A percentile compares a stretch with the other conserved stretches of the same genome.
Evolutionary conservation across 148 eudicot genomes (phyloP).

Genomic region (Nyssa sinensis): DNA sequence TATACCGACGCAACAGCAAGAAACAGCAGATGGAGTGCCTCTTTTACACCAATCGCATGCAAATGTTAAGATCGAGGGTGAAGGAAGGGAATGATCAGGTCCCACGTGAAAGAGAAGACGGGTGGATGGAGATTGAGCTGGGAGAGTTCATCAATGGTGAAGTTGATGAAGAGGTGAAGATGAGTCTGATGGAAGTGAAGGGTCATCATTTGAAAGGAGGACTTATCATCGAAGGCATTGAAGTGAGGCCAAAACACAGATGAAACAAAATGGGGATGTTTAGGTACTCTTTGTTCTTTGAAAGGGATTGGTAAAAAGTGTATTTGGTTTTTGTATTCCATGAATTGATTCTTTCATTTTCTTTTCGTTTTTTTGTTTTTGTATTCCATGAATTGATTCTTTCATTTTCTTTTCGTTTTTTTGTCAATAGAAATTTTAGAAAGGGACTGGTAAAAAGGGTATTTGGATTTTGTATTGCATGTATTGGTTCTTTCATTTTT

Average conservation of each 20-base stretch:
- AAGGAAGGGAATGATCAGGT: conserved; percentile 11
- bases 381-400: too few species aligned
- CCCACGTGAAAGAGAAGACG: conserved; percentile 25
- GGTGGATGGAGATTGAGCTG: conserved; percentile 43
- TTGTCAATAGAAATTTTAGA: too few species aligned
- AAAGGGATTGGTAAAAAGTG: too few species aligned
- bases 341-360: too few species aligned
- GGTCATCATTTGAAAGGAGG: conserved; percentile 42
- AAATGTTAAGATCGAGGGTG: conserved; percentile 17
- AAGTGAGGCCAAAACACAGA: conserved; percentile 43
- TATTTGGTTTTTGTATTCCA: too few species aligned
- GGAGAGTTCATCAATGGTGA: conserved; percentile 27
- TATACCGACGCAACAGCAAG: conserved; percentile 5
- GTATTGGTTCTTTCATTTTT: too few species aligned
- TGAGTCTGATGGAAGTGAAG: conserved; percentile 33
- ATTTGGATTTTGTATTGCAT: too few species aligned
- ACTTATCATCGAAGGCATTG: conserved; percentile 43
- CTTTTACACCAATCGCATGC: conserved; percentile 18
- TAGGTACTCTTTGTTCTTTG: too few species aligned
- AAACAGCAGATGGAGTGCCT: conserved; percentile 9
- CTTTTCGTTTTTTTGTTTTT: too few species aligned
- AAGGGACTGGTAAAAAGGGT: too few species aligned
- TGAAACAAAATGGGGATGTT: too few species aligned
- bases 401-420: too few species aligned
- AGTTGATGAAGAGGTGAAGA: conserved; percentile 34